Evolutionary conservation across 1,284 basidiomycete genomes (phyloP).

Genomic region (Tilletia caries): DNA sequence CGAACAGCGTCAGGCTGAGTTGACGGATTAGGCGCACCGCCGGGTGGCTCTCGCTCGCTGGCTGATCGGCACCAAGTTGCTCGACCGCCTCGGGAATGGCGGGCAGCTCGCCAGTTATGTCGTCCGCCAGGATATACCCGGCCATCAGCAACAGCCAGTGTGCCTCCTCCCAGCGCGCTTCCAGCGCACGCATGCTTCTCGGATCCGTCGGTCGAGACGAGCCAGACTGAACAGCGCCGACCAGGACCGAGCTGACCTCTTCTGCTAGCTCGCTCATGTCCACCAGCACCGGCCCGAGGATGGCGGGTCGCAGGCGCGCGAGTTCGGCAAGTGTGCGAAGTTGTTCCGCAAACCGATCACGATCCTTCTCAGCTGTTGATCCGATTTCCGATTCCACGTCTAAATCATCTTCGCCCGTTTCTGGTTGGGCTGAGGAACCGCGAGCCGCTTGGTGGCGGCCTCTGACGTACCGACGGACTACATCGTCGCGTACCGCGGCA

Average conservation of each 20-base stretch:
- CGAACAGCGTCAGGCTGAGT: conserved; percentile 33
- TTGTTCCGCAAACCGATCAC: conserved; percentile 42
- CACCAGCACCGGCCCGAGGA: neutral
- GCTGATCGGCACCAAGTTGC: conserved; percentile 19
- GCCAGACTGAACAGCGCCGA: neutral
- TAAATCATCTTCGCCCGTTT: conserved; percentile 14
- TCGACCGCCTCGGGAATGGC: conserved; percentile 29
- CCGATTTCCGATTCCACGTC: conserved; percentile 34
- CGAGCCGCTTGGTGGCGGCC: conserved; percentile 34
- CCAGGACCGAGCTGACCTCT: neutral
- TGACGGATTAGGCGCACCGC: conserved; percentile 31
- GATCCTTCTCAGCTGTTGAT: conserved; percentile 34
- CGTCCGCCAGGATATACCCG: conserved; percentile 41
- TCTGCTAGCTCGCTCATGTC: neutral
- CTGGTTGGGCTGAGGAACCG: neutral
- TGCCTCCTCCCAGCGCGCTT: conserved; percentile 43
- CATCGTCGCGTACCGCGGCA: conserved; percentile 30
- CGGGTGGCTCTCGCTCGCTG: conserved; percentile 19
- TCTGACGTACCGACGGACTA: conserved; percentile 38
- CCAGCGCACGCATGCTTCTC: conserved; percentile 16
- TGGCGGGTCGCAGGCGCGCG: conserved; percentile 28
- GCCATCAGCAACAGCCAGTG: conserved; percentile 45
- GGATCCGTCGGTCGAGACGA: neutral
- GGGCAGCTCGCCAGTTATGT: conserved; percentile 34
- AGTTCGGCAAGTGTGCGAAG: conserved; percentile 39